These are phyloP conservation scores for Escallonia herrerae DNA, from an alignment of 129 eudicot species.

Conservation along the genomic window DNA sequence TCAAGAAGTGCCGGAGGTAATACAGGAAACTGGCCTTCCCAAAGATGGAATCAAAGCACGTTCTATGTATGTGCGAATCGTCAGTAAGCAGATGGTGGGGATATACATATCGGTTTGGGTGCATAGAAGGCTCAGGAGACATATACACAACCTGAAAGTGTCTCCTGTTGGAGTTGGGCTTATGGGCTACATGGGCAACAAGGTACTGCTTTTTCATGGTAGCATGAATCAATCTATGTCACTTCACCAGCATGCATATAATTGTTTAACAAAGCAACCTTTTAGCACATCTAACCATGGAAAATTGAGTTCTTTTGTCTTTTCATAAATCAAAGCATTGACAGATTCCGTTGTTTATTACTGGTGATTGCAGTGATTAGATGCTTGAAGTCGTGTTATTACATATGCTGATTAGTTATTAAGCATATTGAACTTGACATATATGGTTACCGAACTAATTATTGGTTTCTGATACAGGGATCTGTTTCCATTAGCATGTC, in stretches of 20 bases:
- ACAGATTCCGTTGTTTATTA: too few species aligned
- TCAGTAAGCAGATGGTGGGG: conserved; percentile 99
- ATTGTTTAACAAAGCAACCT: too few species aligned
- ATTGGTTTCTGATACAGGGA: conserved; percentile 46
- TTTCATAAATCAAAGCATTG: background rate
- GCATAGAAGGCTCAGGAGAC: conserved; percentile 79
- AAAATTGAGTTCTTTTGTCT: background rate
- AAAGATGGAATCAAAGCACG: conserved; percentile 15
- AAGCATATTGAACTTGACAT: background rate
- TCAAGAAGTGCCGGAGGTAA: conserved; percentile 23
- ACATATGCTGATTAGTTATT: background rate
- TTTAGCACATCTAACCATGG: background rate
- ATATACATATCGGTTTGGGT: conserved; percentile 93
- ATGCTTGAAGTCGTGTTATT: background rate
- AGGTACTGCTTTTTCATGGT: conserved; percentile 37
- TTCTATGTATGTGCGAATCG: conserved; percentile 68
- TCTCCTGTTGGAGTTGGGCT: conserved; percentile 98
- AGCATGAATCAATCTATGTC: background rate
- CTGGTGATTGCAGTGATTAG: background rate
- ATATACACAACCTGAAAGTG: conserved; percentile 78
- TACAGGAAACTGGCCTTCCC: conserved; percentile 15
- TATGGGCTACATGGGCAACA: conserved; percentile 99
- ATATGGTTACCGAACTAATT: background rate
- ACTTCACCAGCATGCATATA: background rate
- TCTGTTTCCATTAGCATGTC: conserved; percentile 97